Evolutionary conservation across 495 filamentous ascomycete species (phyloP).

Genomic region (Symbiotaphrina buchneri): DNA sequence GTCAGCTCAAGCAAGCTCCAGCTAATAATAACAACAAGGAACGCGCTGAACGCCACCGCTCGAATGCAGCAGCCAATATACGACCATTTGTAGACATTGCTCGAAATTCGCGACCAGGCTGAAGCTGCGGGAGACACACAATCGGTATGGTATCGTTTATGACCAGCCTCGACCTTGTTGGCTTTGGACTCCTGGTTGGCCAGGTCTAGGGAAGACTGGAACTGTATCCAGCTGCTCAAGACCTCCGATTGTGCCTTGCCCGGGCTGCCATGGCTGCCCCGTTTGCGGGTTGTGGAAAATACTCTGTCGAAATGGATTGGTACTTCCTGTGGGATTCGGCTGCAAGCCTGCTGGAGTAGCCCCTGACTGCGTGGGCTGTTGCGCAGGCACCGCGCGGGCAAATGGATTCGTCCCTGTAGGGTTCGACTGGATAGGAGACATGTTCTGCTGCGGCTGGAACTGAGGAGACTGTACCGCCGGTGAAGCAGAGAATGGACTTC

Average conservation of each 20-base stretch:
- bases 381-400: conserved; percentile 19
- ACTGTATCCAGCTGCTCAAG: conserved; percentile 60
- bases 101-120: too few relatives aligned
- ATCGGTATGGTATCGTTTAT: too few relatives aligned
- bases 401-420: conserved; percentile 56
- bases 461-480: conserved; percentile 8
- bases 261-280: conserved; percentile 38
- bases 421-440: conserved; percentile 30
- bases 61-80: too few relatives aligned
- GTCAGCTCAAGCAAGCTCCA: too few relatives aligned
- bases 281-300: conserved; percentile 73
- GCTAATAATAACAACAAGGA: too few relatives aligned
- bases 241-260: conserved; percentile 68
- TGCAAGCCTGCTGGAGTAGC: conserved; percentile 21
- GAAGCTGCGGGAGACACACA: too few relatives aligned
- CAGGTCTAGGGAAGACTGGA: conserved; percentile 70
- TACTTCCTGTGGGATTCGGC: conserved; percentile 59
- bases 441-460: conserved; percentile 11
- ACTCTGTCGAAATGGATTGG: conserved; percentile 85
- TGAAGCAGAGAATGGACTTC: conserved; percentile 16
- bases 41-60: too few relatives aligned
- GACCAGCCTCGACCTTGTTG: too few relatives aligned
- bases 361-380: conserved; percentile 15
- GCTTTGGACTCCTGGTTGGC: too few relatives aligned
- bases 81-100: too few relatives aligned